Evolutionary conservation across 2,329 filamentous ascomycete genomes (phyloP).

Genomic region (Mariannaea sp.): DNA sequence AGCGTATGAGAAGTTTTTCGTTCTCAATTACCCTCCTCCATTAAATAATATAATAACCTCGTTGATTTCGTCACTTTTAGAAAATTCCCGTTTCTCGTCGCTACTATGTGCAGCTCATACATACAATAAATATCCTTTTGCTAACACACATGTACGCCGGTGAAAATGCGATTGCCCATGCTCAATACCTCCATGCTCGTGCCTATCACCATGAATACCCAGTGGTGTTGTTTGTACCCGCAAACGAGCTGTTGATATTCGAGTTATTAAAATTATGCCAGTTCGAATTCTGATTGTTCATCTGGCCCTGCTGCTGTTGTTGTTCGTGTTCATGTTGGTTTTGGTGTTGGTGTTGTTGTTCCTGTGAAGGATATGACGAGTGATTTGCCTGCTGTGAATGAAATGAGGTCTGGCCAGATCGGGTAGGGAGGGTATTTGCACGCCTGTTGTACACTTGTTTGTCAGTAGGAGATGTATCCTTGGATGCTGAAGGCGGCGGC

Average conservation of each 20-base stretch:
- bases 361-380: conserved; percentile 25
- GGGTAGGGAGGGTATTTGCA: conserved; percentile 18
- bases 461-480: conserved; percentile 18
- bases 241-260: conserved; percentile 25
- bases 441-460: conserved; percentile 34
- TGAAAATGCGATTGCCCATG: too few relatives aligned
- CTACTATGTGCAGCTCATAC: too few relatives aligned
- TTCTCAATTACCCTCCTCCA: too few relatives aligned
- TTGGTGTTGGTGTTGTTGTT: conserved; percentile 18
- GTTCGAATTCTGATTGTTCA: conserved; percentile 24
- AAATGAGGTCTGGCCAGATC: conserved; percentile 20
- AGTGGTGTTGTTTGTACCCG: conserved; percentile 28
- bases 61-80: too few relatives aligned
- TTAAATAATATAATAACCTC: too few relatives aligned
- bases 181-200: background rate
- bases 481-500: conserved; percentile 22
- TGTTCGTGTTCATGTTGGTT: too few relatives aligned
- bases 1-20: too few relatives aligned
- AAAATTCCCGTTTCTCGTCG: too few relatives aligned
- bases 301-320: conserved; percentile 20
- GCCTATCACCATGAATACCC: conserved; percentile 33
- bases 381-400: conserved; percentile 25
- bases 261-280: conserved; percentile 39
- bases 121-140: too few relatives aligned
- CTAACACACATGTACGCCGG: too few relatives aligned